Evolutionary conservation across 352 stramenopile genomes (phyloP), one percentile per base, ranked within the genome.

Genomic region (Halophytophthora batemanensis): DNA sequence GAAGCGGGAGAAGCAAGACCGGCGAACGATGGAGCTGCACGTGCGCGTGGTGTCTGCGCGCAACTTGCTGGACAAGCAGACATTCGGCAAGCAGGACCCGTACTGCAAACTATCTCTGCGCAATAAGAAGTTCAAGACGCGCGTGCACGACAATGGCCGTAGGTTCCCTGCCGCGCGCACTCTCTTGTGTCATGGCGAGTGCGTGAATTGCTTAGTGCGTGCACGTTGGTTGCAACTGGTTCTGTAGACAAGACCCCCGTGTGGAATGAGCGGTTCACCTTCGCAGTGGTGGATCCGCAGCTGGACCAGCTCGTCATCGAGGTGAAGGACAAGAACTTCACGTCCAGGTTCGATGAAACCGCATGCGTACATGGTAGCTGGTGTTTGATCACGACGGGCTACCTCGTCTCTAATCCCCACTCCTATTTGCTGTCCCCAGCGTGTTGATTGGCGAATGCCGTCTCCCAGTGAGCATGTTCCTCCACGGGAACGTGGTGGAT

Each of bases 321-420:
- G 47, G 77, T 93, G 53, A 89, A 90, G 62, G 81, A 93, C 74
- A 89, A 89, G 61, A 93, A 90, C 56, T 89, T 90, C 44, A 88
- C 78, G 15, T 63, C 75, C 14, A 78, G 64, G 70, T 77, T 52
- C 14, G 31, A 31, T 31, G 4, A 31, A 31, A 8, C 25, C 25
- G 25, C 8, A 8, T 31, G n/a, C n/a, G n/a, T 18, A 21, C 11
- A 6, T 28, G 44, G 3, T 34, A 22, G 1, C 4, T 25, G n/a
- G n/a, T 36, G 10, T 2, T 14, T 14, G 10, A 11, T 31, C n/a
- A 50, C 14, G n/a, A 28, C 31, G 10, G 6, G 3, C 11, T 4
- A 15, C 43, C 7, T 10, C 12, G 25, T 40, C 6, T 28, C 28
- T 33, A 13, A 15, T 18, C 25, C 25, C 18, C 18, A 6, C 6